Evolutionary conservation across 2,329 filamentous ascomycete genomes (phyloP).

Genomic region (Rhytidhysteron rufulum): DNA sequence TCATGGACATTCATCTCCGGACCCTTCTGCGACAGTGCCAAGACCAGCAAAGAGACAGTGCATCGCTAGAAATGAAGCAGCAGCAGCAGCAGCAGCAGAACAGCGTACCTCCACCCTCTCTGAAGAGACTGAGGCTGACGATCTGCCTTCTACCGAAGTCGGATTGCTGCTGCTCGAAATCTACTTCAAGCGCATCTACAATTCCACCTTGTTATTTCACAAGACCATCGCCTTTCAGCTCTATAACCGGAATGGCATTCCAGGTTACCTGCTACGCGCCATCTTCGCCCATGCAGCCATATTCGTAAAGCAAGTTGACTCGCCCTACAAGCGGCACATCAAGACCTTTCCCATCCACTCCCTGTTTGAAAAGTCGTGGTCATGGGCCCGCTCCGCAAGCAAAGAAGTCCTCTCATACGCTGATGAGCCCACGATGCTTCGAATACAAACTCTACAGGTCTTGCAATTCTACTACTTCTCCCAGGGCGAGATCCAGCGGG

Average conservation of each 20-base stretch:
- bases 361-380: constrained; percentile 5
- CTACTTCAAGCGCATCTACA: constrained; percentile 6
- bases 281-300: constrained; percentile 6
- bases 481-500: constrained; percentile 3
- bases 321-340: constrained; percentile 1
- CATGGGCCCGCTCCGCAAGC: constrained; percentile 4
- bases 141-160: constrained; percentile 4
- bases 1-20: background rate
- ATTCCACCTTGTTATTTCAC: constrained; percentile 4
- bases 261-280: constrained; percentile 3
- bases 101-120: background rate
- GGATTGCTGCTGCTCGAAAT: constrained; percentile 4
- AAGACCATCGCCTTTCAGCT: constrained; percentile 5
- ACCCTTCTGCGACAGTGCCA: background rate
- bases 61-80: too few relatives aligned
- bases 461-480: constrained; percentile 5
- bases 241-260: constrained; percentile 1
- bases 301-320: constrained; percentile 5
- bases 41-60: constrained; percentile 1
- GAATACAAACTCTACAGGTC: constrained; percentile 4
- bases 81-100: background rate
- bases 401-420: constrained; percentile 2
- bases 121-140: constrained; percentile 1
- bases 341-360: constrained; percentile 1
- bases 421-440: constrained; percentile 1